Percentiles rank a stretch among this genome's conserved stretches.
Conservation (phyloP, 2,329 filamentous ascomycete genomes). For the Alternaria novae-zelandiae region DNA sequence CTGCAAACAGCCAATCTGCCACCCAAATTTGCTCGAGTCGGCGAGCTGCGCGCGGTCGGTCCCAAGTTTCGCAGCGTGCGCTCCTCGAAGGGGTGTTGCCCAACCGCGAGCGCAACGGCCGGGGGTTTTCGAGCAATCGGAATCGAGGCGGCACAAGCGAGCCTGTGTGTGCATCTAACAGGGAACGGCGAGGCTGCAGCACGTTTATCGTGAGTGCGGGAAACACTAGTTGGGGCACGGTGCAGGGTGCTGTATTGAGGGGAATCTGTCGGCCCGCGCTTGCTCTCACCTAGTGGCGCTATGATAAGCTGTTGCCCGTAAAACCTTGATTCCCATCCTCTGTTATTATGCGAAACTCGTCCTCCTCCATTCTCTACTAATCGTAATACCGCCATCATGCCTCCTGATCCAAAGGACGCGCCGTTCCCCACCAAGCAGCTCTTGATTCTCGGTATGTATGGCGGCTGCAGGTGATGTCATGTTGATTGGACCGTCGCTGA, state of each 20-base stretch:
- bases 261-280: constrained; percentile 25
- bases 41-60: not conserved
- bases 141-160: constrained; percentile 20
- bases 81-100: not conserved
- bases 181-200: constrained; percentile 22
- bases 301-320: constrained; percentile 26
- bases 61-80: not conserved
- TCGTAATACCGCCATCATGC: constrained; percentile 31
- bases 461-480: constrained; percentile 20
- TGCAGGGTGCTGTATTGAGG: constrained; percentile 16
- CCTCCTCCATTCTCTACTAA: constrained; percentile 14
- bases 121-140: constrained; percentile 6
- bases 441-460: constrained; percentile 49
- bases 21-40: not conserved
- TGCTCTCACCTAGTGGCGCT: constrained; percentile 21
- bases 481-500: constrained; percentile 25
- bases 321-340: constrained; percentile 25
- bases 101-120: constrained; percentile 1
- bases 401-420: constrained; percentile 42
- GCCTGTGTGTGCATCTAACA: constrained; percentile 11
- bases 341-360: constrained; percentile 20
- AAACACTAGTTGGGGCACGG: constrained; percentile 18
- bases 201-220: constrained; percentile 14
- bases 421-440: constrained; percentile 57
- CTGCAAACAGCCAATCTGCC: not conserved